phyloP scores from a whole-genome alignment of 345 rosid genomes.

The Ceriops zippeliana region DNA sequence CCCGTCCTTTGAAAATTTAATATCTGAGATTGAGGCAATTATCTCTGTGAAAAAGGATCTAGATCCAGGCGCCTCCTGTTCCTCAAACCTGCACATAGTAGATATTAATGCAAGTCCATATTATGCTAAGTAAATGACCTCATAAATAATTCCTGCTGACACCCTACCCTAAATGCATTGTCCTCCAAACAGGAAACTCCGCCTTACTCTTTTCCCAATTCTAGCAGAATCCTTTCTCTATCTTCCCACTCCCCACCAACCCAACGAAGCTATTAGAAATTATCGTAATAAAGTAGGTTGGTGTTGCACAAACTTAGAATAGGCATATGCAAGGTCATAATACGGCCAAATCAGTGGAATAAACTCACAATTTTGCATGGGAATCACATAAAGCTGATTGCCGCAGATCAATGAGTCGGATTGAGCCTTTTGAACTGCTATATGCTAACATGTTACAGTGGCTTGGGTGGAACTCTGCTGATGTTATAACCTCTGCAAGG shows the following conservation, averaged over 20 bases:
- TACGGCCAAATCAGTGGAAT: background rate
- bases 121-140: background rate
- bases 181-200: background rate
- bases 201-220: background rate
- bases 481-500: constrained; percentile 94
- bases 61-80: constrained; percentile 81
- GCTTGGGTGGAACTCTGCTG: constrained; percentile 96
- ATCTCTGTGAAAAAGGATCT: constrained; percentile 99
- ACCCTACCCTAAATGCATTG: background rate
- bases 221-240: background rate
- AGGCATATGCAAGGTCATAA: background rate
- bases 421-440: constrained; percentile 99
- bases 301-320: no score
- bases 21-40: constrained; percentile 97
- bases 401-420: constrained; percentile 93
- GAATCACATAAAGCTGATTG: constrained; percentile 96
- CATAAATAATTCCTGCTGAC: background rate
- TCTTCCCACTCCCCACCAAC: background rate
- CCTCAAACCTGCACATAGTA: constrained; percentile 70
- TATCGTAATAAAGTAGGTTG: no score
- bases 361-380: constrained; percentile 82
- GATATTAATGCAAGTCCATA: background rate
- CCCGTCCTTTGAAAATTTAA: constrained; percentile 86
- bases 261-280: no score
- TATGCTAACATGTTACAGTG: constrained; percentile 93